Evolutionary conservation across 768 basidiomycete genomes (phyloP).

Genomic region (Exidia glandulosa): DNA sequence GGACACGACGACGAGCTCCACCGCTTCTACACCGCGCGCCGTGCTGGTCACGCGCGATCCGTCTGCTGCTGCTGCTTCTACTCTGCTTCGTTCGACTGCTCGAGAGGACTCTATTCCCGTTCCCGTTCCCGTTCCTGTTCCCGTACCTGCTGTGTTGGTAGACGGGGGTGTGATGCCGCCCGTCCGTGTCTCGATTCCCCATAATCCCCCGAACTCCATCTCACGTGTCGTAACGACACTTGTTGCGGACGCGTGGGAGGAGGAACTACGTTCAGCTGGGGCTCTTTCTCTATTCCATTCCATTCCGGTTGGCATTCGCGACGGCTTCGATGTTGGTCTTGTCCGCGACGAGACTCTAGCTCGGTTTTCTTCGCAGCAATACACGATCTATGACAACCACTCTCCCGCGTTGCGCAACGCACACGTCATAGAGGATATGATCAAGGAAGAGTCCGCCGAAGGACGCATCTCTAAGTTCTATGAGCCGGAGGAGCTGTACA

Average conservation of each 20-base stretch:
- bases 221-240: neutral
- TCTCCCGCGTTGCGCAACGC: neutral
- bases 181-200: neutral
- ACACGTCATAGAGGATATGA: neutral
- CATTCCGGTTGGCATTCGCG: neutral
- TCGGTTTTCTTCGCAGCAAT: neutral
- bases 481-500: constrained; percentile 9
- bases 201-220: neutral
- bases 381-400: neutral
- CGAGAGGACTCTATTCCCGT: no score
- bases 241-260: neutral
- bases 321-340: neutral
- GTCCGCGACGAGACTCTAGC: neutral
- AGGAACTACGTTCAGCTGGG: neutral
- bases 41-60: neutral
- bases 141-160: no score
- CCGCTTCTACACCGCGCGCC: neutral
- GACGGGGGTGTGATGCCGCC: no score
- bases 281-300: neutral
- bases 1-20: neutral
- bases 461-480: constrained; percentile 1
- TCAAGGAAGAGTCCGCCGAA: neutral
- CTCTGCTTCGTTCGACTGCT: constrained; percentile 10
- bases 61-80: neutral
- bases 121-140: neutral